Evolutionary conservation across 768 basidiomycete genomes (phyloP).

Genomic region (Kwoniella newhampshirensis): DNA sequence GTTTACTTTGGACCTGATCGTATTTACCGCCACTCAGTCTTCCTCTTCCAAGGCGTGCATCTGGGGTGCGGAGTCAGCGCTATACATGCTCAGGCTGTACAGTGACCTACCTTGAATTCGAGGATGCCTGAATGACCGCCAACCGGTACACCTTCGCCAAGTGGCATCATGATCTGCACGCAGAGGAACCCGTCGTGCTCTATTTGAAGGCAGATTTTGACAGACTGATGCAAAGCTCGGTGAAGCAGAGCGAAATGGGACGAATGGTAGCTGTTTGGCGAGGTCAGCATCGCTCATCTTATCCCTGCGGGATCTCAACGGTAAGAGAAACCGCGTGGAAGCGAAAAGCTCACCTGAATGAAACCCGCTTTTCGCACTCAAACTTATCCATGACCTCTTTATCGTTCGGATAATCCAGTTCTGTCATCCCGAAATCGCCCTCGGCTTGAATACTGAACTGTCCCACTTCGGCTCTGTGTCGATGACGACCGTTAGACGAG

Average conservation of each 20-base stretch:
- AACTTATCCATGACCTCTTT: slow-evolving; percentile 86
- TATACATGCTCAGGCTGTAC: background rate
- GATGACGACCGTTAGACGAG: slow-evolving; percentile 21
- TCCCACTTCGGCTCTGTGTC: slow-evolving; percentile 56
- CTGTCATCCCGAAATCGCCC: slow-evolving; percentile 80
- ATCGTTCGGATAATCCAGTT: slow-evolving; percentile 98
- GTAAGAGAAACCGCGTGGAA: too few species aligned
- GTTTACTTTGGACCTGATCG: too few species aligned
- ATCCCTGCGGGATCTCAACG: background rate
- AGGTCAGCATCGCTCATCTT: background rate
- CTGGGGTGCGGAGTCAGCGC: slow-evolving; percentile 12
- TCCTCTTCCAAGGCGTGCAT: slow-evolving; percentile 45
- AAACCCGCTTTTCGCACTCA: slow-evolving; percentile 68
- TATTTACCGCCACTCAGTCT: too few species aligned
- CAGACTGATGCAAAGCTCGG: slow-evolving; percentile 75
- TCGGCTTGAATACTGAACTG: slow-evolving; percentile 77
- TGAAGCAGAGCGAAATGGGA: slow-evolving; percentile 70
- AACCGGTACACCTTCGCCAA: slow-evolving; percentile 54
- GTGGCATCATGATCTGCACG: slow-evolving; percentile 83
- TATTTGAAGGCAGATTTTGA: slow-evolving; percentile 84
- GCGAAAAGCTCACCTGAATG: slow-evolving; percentile 69
- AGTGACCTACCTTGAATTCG: slow-evolving; percentile 73
- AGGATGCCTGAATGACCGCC: slow-evolving; percentile 66
- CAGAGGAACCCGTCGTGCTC: slow-evolving; percentile 78
- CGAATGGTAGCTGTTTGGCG: slow-evolving; percentile 69